Percentiles rank a stretch among this genome's conserved stretches.
phyloP scores from a whole-genome alignment of 2,329 filamentous ascomycete species.

The Chaetomium sp. region DNA sequence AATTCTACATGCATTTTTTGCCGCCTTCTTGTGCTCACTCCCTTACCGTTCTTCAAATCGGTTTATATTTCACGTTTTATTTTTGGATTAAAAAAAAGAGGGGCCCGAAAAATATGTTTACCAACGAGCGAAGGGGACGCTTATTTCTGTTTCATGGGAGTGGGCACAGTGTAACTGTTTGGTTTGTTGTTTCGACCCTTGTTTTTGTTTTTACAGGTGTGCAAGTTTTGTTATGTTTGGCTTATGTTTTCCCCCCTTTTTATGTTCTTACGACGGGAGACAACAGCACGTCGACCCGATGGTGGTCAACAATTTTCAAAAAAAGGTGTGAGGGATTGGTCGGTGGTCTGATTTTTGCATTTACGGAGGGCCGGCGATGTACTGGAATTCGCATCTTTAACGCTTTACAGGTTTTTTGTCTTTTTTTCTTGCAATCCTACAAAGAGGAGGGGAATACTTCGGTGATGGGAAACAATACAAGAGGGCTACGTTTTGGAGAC shows the following conservation, averaged over 20 bases:
- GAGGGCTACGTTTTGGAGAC: neutral
- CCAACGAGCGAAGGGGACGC: too few relatives aligned
- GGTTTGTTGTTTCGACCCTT: neutral
- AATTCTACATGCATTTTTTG: too few relatives aligned
- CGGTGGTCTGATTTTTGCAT: neutral
- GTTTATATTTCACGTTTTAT: too few relatives aligned
- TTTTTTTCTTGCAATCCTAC: neutral
- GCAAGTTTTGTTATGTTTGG: neutral
- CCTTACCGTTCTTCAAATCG: too few relatives aligned
- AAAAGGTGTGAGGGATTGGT: neutral
- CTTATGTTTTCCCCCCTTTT: neutral
- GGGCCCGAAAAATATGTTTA: too few relatives aligned
- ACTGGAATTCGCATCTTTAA: neutral
- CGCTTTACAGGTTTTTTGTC: neutral
- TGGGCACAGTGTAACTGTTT: neutral
- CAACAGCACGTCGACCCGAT: conserved; percentile 4
- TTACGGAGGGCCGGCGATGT: neutral
- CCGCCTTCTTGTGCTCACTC: too few relatives aligned
- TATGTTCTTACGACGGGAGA: neutral
- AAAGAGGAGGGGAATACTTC: neutral
- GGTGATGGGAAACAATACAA: neutral
- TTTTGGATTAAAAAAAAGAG: too few relatives aligned
- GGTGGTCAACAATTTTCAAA: neutral
- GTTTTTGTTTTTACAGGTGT: neutral
- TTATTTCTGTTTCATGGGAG: too few relatives aligned